Base-by-base conservation (phyloP, 495 filamentous ascomycete species). In the Aspergillus haitiensis region DNA sequence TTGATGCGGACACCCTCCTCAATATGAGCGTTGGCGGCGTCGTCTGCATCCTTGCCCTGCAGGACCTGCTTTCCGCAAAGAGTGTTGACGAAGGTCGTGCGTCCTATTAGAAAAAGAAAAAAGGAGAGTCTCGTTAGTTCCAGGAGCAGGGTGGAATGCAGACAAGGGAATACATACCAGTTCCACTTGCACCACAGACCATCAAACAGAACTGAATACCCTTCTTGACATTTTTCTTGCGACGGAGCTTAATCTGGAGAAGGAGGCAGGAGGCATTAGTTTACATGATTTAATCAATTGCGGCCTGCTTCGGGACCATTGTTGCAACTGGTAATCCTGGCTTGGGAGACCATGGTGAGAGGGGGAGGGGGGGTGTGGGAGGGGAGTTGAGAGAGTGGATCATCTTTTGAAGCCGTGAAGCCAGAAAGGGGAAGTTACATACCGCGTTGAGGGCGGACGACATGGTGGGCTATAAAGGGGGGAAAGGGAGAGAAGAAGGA, bases 141-240 rank as follows among this genome's bases (percentile, higher is more conserved):
- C 61, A 35, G 56, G 44, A 32, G 6, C 12, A 55, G 56, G 55
- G 34, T 37, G n/a, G 40, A 21, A 10, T 52, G 55, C 21, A 27
- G 21, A 46, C 27, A 46, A 42, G 44, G 52, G 46, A 51, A 47
- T 59, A 79, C 85, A 67, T 85, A 97, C 93, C 93, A 75, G 94
- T 98, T 75, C 94, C 94, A 66, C 93, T 97, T 70, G 94, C 93
- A 79, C 94, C 94, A 74, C 95, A 98, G 66, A 98, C 94, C 94
- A 98, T 98, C 87, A 98, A 73, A 80, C 93, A 98, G 82, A 98
- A 98, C 83, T 98, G 95, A 70, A 98, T 97, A 65, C 94, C 94
- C 88, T 98, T 98, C 89, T 98, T 98, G 79, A 98, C 93, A 84
- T 98, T 97, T 86, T 98, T 98, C 93, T 98, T 98, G 72, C 92